Evolutionary conservation across 2,329 filamentous ascomycete genomes (phyloP).

Genomic region (Aspergillus puulaauensis): DNA sequence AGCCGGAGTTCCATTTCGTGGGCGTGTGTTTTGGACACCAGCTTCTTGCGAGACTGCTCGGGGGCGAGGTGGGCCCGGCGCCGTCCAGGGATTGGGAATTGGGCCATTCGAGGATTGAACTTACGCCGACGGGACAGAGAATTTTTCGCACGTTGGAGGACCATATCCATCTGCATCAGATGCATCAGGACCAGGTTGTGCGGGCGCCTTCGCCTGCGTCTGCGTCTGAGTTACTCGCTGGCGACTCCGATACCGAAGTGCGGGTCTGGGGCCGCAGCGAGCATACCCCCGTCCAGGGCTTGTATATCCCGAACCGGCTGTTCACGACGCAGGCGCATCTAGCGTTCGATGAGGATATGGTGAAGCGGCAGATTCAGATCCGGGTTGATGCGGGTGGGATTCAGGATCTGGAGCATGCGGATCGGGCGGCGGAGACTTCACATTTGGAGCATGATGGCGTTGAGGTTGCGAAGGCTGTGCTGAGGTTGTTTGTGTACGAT

Average conservation of each 20-base stretch:
- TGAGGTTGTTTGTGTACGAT: constrained; percentile 1
- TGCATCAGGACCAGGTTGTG: constrained; percentile 49
- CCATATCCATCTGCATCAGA: constrained; percentile 38
- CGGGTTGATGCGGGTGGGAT: constrained; percentile 42
- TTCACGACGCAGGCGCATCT: constrained; percentile 50
- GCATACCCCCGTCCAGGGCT: constrained; percentile 45
- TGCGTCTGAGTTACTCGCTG: constrained; percentile 32
- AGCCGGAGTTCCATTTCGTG: constrained; percentile 52
- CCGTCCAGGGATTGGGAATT: constrained; percentile 48
- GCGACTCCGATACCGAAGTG: constrained; percentile 39
- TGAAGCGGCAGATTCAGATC: constrained; percentile 46
- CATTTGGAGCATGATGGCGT: constrained; percentile 42
- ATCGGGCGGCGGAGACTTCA: constrained; percentile 38
- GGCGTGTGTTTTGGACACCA: constrained; percentile 53
- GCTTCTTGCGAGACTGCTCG: constrained; percentile 46
- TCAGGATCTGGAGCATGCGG: constrained; percentile 31
- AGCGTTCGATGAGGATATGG: constrained; percentile 47
- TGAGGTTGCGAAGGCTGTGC: constrained; percentile 28
- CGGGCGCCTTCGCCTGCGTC: constrained; percentile 28
- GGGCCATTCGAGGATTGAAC: constrained; percentile 42
- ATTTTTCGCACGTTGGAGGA: constrained; percentile 40
- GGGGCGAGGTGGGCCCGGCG: constrained; percentile 38
- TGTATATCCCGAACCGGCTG: constrained; percentile 45
- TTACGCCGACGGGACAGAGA: constrained; percentile 41
- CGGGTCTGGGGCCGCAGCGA: constrained; percentile 51